Evolutionary conservation across 2,329 filamentous ascomycete species (phyloP).

Genomic region (Seiridium unicorne): DNA sequence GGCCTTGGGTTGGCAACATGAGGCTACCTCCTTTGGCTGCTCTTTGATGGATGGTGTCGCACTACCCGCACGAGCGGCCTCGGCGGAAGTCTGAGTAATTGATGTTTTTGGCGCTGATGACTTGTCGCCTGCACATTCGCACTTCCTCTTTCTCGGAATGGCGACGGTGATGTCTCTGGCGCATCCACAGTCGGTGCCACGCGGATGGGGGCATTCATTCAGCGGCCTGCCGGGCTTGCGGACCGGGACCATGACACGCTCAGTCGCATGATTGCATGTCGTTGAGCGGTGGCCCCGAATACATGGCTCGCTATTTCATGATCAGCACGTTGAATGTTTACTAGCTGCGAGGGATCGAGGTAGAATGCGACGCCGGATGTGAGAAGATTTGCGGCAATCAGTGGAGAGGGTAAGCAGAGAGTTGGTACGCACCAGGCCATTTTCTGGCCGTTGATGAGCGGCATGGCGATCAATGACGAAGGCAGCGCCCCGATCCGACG

Average conservation of each 20-base stretch:
- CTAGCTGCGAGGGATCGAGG: not conserved
- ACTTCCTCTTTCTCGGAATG: constrained; percentile 9
- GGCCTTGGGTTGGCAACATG: not conserved
- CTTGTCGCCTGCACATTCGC: constrained; percentile 1
- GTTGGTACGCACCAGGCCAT: constrained; percentile 9
- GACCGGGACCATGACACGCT: constrained; percentile 10
- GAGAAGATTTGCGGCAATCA: not conserved
- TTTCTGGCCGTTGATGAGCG: constrained; percentile 9
- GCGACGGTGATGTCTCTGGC: constrained; percentile 5
- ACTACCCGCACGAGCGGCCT: not conserved
- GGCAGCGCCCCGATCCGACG: not conserved
- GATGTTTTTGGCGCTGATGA: not conserved
- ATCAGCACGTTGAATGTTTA: not conserved
- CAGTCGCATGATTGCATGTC: constrained; percentile 7
- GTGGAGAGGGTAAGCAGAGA: not conserved
- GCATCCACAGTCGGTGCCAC: constrained; percentile 2
- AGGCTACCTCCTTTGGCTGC: not conserved
- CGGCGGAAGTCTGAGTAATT: not conserved
- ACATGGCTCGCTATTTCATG: constrained; percentile 6
- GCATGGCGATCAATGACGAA: constrained; percentile 1
- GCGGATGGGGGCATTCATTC: constrained; percentile 7
- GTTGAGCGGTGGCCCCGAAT: constrained; percentile 10
- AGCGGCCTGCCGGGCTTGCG: constrained; percentile 9
- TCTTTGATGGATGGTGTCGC: not conserved
- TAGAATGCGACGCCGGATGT: not conserved